Evolutionary conservation across 2,329 filamentous ascomycete species (phyloP), one percentile per base, ranked within the genome.

Genomic region (Penicillium sp.): DNA sequence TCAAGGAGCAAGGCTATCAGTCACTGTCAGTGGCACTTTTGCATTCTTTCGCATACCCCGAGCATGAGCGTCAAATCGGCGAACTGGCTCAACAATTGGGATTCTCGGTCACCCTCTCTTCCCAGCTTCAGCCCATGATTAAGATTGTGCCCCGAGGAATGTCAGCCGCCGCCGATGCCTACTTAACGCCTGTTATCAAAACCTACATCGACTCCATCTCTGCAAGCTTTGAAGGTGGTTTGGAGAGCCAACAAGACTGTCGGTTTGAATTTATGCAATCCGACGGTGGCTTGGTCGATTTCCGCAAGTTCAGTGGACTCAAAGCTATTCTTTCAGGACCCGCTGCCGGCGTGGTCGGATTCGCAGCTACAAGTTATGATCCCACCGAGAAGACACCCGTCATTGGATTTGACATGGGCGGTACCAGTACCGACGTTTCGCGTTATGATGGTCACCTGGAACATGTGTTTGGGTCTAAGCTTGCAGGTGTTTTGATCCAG

Each of bases 221-320:
- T 22, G 79, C 82, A 39, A 90, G 89, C 3, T 96, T 96, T 67
- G 85, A 89, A 63, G 83, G 83, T 22, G 90, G 90, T 0, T 92
- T 97, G 59, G 84, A 85, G 45, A 90, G 89, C 7, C 89, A 90
- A 0, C 76, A 85, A 0, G 75, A 79, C 7, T 89, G 90, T 3
- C 81, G 92, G 58, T 97, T 92, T 74, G 92, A 97, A 70, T 97
- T 97, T 64, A 97, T 97, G 93, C 92, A 97, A 73, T 93, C 89
- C 5, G 91, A 95, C 60, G 91, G 90, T 45, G 84, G 84, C 4
- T 72, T 87, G 7, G 84, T 86, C 6, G 76, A 79, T 56, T 77
- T 78, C 48, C 74, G 73, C 50, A 71, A 80, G 63, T 97, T 97
- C 68, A 94, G 90, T 1, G 92, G 92, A 0, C 76, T 97, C 9